phyloP scores from a whole-genome alignment of 345 rosid genomes.

The Boechera stricta region DNA sequence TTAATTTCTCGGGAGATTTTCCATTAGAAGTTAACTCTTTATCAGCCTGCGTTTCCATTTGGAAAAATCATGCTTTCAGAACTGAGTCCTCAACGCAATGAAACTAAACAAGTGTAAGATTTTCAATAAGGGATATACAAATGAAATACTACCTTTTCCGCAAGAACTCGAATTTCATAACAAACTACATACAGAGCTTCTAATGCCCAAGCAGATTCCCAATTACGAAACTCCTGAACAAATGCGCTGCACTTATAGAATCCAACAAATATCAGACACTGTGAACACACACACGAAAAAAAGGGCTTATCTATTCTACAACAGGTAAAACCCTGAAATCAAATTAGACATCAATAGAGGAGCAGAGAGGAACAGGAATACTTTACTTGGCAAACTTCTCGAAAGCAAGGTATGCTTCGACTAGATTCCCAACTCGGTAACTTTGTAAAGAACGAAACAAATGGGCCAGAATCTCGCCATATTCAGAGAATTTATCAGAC shows the following conservation, averaged over 20 bases:
- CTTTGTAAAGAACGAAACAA: conserved; percentile 82
- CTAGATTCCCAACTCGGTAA: conserved; percentile 67
- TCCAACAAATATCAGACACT: conserved; percentile 10
- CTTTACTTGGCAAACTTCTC: conserved; percentile 85
- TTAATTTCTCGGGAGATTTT: conserved; percentile 90
- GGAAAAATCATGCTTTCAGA: conserved; percentile 14
- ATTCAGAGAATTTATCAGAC: conserved; percentile 74
- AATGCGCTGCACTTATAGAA: conserved; percentile 65
- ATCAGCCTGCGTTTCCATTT: conserved; percentile 69
- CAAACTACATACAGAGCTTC: conserved; percentile 83
- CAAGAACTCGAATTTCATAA: conserved; percentile 93
- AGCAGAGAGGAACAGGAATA: conserved; percentile 25
- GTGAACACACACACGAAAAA: not conserved
- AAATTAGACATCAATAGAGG: not conserved
- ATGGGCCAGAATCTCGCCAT: conserved; percentile 66
- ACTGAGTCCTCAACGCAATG: not conserved
- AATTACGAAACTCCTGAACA: conserved; percentile 96
- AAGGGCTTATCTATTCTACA: not conserved
- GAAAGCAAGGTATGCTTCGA: conserved; percentile 73
- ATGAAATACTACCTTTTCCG: conserved; percentile 67
- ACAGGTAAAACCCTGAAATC: conserved; percentile 1
- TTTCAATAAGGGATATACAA: not conserved
- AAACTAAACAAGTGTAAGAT: not conserved
- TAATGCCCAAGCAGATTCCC: conserved; percentile 98
- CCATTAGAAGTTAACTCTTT: conserved; percentile 75